Percentiles rank a stretch among this genome's conserved stretches.
Evolutionary conservation across 2,329 filamentous ascomycete species (phyloP).

Genomic region (Pseudonectria foliicola): DNA sequence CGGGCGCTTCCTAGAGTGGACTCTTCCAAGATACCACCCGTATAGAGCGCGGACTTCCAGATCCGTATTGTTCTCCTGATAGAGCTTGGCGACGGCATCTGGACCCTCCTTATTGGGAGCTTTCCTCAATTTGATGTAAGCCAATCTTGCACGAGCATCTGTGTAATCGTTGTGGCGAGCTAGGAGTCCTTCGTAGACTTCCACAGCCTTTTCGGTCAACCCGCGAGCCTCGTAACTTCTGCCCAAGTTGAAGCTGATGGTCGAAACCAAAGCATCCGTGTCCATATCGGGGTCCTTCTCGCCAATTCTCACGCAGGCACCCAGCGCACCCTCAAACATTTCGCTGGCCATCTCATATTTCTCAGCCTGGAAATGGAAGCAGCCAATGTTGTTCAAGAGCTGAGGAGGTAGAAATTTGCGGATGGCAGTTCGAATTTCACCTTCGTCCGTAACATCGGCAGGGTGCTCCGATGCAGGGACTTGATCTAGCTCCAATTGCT

Average conservation of each 20-base stretch:
- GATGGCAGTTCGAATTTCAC: slow-evolving; percentile 51
- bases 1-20: slow-evolving; percentile 70
- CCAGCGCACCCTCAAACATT: slow-evolving; percentile 86
- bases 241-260: slow-evolving; percentile 93
- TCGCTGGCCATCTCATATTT: slow-evolving; percentile 74
- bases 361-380: slow-evolving; percentile 86
- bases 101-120: slow-evolving; percentile 80
- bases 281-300: slow-evolving; percentile 71
- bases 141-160: slow-evolving; percentile 79
- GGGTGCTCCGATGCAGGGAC: slow-evolving; percentile 64
- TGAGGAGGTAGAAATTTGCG: slow-evolving; percentile 80
- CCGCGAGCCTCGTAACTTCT: slow-evolving; percentile 85
- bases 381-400: slow-evolving; percentile 93
- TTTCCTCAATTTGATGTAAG: slow-evolving; percentile 80
- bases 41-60: slow-evolving; percentile 89
- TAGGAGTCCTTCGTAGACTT: slow-evolving; percentile 80
- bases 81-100: slow-evolving; percentile 76
- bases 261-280: slow-evolving; percentile 86
- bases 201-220: slow-evolving; percentile 73
- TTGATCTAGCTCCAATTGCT: slow-evolving; percentile 79
- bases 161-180: slow-evolving; percentile 86
- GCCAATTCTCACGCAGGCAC: slow-evolving; percentile 75
- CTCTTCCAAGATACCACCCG: slow-evolving; percentile 88
- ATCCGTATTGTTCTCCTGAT: slow-evolving; percentile 75
- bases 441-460: slow-evolving; percentile 47